phyloP scores from a whole-genome alignment of 768 basidiomycete species.

The Hypholoma fasciculare region DNA sequence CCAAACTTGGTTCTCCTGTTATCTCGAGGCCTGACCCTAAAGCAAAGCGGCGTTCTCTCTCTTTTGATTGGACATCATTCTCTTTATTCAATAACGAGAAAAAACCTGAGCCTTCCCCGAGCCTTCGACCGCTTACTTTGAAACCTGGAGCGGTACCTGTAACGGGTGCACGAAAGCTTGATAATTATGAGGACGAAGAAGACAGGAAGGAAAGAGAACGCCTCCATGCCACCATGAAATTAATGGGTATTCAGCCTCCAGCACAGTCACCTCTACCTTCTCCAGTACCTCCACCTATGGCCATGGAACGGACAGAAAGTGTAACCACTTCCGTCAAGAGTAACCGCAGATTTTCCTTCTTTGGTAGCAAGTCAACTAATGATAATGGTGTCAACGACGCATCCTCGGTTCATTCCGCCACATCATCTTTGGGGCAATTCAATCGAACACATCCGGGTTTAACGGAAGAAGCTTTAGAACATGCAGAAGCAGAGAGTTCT shows the following conservation, averaged over 20 bases:
- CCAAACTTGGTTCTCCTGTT: slow-evolving; percentile 11
- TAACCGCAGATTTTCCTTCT: slow-evolving; percentile 69
- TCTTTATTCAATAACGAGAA: slow-evolving; percentile 74
- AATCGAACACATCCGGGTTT: slow-evolving; percentile 41
- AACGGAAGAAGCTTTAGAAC: slow-evolving; percentile 76
- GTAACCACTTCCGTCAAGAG: slow-evolving; percentile 29
- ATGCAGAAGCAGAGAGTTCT: slow-evolving; percentile 74
- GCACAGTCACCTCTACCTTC: slow-evolving; percentile 39
- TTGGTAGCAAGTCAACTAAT: slow-evolving; percentile 48
- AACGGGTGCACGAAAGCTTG: slow-evolving; percentile 73
- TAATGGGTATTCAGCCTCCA: slow-evolving; percentile 87
- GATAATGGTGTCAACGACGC: slow-evolving; percentile 35
- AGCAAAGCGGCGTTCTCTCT: slow-evolving; percentile 71
- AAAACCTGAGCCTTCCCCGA: slow-evolving; percentile 50
- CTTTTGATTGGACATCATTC: slow-evolving; percentile 82
- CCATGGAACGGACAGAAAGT: slow-evolving; percentile 25
- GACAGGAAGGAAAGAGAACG: slow-evolving; percentile 86
- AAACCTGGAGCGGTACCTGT: slow-evolving; percentile 60
- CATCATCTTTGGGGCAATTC: slow-evolving; percentile 32
- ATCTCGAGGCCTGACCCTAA: slow-evolving; percentile 32
- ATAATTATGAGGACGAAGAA: slow-evolving; percentile 91
- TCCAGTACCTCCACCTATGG: slow-evolving; percentile 26
- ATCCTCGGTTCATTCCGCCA: slow-evolving; percentile 47
- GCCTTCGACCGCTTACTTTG: slow-evolving; percentile 71
- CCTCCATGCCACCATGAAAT: slow-evolving; percentile 87